Conservation (phyloP, 331 rosid genomes). For the Stylosanthes scabra region DNA sequence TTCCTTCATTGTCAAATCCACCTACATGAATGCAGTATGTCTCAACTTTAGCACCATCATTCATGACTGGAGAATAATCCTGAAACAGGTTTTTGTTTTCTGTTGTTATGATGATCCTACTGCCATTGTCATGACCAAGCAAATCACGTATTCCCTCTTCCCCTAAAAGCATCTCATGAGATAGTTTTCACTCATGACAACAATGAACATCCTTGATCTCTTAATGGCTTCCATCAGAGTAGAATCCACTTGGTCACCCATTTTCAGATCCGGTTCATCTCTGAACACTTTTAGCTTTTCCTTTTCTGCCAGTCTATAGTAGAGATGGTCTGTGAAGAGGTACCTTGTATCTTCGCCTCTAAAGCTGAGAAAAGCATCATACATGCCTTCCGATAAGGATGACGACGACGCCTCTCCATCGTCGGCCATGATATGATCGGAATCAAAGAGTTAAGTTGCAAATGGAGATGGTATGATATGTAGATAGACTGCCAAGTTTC, state of each 20-base stretch:
- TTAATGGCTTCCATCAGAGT: neutral
- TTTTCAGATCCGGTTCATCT: neutral
- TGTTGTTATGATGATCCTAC: constrained; percentile 26
- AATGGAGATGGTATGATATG: too few relatives aligned
- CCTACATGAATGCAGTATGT: neutral
- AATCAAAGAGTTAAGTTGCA: too few relatives aligned
- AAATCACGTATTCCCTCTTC: too few relatives aligned
- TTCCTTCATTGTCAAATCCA: neutral
- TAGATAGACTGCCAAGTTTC: too few relatives aligned
- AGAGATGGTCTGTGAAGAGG: neutral
- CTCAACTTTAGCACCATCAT: neutral
- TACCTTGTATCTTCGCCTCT: neutral
- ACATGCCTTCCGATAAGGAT: neutral
- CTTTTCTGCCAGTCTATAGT: neutral
- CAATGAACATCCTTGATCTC: neutral
- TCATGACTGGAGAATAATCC: too few relatives aligned
- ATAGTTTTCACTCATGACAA: neutral
- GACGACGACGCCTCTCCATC: too few relatives aligned
- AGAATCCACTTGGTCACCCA: neutral
- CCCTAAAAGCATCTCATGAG: constrained; percentile 1
- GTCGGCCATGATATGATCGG: too few relatives aligned
- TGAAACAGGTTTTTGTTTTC: too few relatives aligned
- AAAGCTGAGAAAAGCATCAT: neutral
- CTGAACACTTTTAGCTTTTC: neutral
- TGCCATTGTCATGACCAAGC: constrained; percentile 22